Evolutionary conservation across 1,284 basidiomycete genomes (phyloP).

Genomic region (Leccinum fallax): DNA sequence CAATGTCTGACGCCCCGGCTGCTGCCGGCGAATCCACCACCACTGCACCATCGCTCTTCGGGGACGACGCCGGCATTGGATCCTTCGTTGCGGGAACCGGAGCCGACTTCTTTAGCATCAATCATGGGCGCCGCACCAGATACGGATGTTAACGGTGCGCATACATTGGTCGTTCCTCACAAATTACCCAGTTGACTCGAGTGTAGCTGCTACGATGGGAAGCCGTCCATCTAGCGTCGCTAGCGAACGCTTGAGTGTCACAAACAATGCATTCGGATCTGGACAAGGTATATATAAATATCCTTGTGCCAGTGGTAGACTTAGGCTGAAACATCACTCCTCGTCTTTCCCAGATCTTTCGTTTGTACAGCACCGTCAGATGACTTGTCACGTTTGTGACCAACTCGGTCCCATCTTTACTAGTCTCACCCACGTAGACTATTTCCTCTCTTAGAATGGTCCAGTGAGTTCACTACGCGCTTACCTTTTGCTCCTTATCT

Average conservation of each 20-base stretch:
- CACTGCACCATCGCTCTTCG: conserved; percentile 87
- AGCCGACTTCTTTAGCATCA: conserved; percentile 84
- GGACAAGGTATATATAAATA: too few species aligned
- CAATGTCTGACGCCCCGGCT: conserved; percentile 67
- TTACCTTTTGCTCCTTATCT: too few species aligned
- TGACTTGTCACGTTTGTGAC: too few species aligned
- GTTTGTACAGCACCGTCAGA: too few species aligned
- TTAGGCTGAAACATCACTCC: too few species aligned
- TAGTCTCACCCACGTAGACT: too few species aligned
- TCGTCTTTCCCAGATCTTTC: too few species aligned
- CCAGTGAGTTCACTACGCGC: too few species aligned
- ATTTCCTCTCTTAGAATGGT: too few species aligned
- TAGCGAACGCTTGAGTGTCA: conserved; percentile 47
- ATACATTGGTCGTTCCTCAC: conserved; percentile 72
- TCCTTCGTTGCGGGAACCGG: conserved; percentile 63
- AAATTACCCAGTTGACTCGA: conserved; percentile 82
- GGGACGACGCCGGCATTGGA: conserved; percentile 68
- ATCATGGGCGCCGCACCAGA: conserved; percentile 59
- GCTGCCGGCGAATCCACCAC: conserved; percentile 77
- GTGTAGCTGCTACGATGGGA: conserved; percentile 88
- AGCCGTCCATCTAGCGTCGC: conserved; percentile 84
- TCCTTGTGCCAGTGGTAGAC: too few species aligned
- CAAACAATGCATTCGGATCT: conserved; percentile 72
- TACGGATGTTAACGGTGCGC: conserved; percentile 54
- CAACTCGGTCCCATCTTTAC: too few species aligned